Evolutionary conservation across 2,329 filamentous ascomycete species (phyloP).

Genomic region (Neurospora sp.): DNA sequence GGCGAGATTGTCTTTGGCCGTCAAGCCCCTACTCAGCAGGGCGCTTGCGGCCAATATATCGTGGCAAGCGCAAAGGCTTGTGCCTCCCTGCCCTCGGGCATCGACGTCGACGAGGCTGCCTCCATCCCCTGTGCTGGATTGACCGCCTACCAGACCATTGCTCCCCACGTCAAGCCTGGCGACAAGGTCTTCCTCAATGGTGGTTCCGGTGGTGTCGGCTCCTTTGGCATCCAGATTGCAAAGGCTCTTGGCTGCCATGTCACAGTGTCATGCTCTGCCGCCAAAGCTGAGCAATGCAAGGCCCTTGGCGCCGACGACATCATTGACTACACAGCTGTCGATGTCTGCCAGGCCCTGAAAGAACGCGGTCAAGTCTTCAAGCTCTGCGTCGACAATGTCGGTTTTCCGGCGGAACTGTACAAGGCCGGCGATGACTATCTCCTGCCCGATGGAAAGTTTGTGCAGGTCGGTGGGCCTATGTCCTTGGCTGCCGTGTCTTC

Average conservation of each 20-base stretch:
- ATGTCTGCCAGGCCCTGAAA: conserved; percentile 38
- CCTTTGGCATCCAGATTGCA: conserved; percentile 53
- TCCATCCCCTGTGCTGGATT: conserved; percentile 34
- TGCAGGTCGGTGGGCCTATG: conserved; percentile 37
- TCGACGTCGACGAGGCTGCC: conserved; percentile 32
- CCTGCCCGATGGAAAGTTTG: conserved; percentile 36
- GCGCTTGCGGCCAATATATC: conserved; percentile 28
- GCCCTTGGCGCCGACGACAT: conserved; percentile 54
- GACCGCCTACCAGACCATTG: conserved; percentile 38
- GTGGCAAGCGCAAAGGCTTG: conserved; percentile 20
- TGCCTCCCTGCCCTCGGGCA: conserved; percentile 31
- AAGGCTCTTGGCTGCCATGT: conserved; percentile 51
- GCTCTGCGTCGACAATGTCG: conserved; percentile 50
- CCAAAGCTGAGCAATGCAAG: conserved; percentile 47
- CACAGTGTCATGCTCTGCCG: conserved; percentile 45
- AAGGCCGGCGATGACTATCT: conserved; percentile 41
- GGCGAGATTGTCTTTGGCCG: conserved; percentile 38
- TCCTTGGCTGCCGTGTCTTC: conserved; percentile 11
- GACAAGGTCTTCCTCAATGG: conserved; percentile 56
- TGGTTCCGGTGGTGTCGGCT: conserved; percentile 52
- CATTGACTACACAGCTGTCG: conserved; percentile 45
- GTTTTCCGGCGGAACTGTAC: conserved; percentile 40
- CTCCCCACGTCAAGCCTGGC: conserved; percentile 36
- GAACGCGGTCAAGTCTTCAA: conserved; percentile 38
- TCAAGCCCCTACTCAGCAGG: conserved; percentile 21